Base-by-base conservation (phyloP, 495 filamentous ascomycete genomes). In the Aspergillus saccharolyticus region DNA sequence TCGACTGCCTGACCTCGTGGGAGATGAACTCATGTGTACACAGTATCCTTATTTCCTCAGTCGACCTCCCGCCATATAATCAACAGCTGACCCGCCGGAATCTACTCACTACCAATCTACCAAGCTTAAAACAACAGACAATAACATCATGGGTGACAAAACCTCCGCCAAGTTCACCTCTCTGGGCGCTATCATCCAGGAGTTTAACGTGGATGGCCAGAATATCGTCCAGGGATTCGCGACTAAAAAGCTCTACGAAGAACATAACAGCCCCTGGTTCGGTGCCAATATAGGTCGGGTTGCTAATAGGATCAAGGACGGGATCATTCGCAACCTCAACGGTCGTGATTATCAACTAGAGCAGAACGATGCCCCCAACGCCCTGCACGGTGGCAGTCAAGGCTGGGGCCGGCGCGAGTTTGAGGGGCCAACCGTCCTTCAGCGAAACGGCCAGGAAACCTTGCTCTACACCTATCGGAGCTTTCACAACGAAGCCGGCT, bases 261-360 rank as follows among this genome's bases (percentile, higher is more conserved):
- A 78, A 45, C 75, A 89, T 75, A 92, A 96, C 74, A 71, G 70
- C 17, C 84, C 89, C 17, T 89, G 83, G 77, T 96, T 95, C 63
- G 93, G 93, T 59, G 92, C 90, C 67, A 97, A 89, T 42, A 96
- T 98, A 66, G 93, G 93, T 19, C 88, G 93, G 28, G 83, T 94
- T 10, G 90, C 91, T 47, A 98, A 98, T 72, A 88, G 93, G 21
- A 83, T 96, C 69, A 83, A 82, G 52, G 73, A 82, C 64, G 93
- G 86, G 1, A 77, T 83, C 54, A 83, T 97, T 63, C 66, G 83
- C 53, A 75, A 78, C 18, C 71, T 97, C 47, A 96, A 96, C 70
- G 85, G 85, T 20, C 80, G 83, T 55, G 68, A 76, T 3, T 91
- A 94, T 66, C 57, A 76, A 15, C 78, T 97, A 24, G 77, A 79